A percentile compares a stretch with the other conserved stretches of the same genome.
These are phyloP conservation scores for Capsicum rhomboideum DNA, from an alignment of 257 asterid genomes.

Conservation along the genomic window DNA sequence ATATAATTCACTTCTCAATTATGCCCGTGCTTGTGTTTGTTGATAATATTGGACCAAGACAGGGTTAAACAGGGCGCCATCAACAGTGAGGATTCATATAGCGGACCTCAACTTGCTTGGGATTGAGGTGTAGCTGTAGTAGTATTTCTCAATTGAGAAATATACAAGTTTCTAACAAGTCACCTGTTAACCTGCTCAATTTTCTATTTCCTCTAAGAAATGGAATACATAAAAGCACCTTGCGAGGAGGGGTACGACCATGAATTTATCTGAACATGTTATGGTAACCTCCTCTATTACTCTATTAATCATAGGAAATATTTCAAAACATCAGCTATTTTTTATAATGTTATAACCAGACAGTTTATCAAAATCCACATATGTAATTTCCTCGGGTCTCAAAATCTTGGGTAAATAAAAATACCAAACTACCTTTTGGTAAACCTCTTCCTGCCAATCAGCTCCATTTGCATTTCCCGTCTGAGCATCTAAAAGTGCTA, in stretches of 20 bases:
- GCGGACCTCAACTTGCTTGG: not conserved
- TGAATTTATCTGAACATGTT: not conserved
- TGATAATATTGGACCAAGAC: no score
- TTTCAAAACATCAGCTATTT: not conserved
- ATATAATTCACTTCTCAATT: not conserved
- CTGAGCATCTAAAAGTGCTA: constrained; percentile 67
- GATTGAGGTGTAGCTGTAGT: not conserved
- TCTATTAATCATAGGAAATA: not conserved
- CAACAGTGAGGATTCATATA: not conserved
- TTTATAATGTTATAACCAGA: no score
- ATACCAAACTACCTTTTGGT: constrained; percentile 41
- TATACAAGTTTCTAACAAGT: not conserved
- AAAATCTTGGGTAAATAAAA: not conserved
- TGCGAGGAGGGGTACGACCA: not conserved
- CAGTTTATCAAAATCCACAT: not conserved
- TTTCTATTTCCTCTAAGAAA: not conserved
- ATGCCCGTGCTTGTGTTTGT: not conserved
- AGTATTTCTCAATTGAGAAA: no score
- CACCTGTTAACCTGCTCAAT: not conserved
- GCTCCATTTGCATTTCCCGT: constrained; percentile 48
- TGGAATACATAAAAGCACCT: not conserved
- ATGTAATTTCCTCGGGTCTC: not conserved
- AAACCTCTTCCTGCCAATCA: constrained; percentile 89
- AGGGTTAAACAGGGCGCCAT: not conserved
- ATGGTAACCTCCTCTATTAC: not conserved